Evolutionary conservation across 2,329 filamentous ascomycete species (phyloP), one percentile per base, ranked within the genome.

Genomic region (Diaporthe helianthi): DNA sequence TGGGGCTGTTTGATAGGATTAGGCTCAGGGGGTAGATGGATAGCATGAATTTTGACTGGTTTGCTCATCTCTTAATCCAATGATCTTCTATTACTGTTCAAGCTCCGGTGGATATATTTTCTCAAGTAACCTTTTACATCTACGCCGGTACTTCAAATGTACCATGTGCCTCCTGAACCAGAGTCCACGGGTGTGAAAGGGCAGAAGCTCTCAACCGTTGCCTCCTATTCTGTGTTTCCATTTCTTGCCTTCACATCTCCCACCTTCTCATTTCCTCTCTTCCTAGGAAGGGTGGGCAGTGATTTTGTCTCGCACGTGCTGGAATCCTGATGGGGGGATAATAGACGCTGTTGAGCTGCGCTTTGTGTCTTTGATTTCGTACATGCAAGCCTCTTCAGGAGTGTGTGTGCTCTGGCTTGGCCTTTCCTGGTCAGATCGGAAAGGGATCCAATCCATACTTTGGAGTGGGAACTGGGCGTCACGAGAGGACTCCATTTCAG

Each of bases 1-100:
- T 90, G 74, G 83, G 86, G 71, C 78, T 92, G 46, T 94, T 95
- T 79, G 86, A 90, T 72, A 82, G 85, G 76, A 82, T 92, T 3
- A 71, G 73, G 64, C 72, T 38, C 49, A 69, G 41, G 46, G 61
- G n/a, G n/a, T n/a, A n/a, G n/a, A n/a, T n/a, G n/a, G n/a, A n/a
- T n/a, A n/a, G n/a, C n/a, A n/a, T n/a, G n/a, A n/a, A n/a, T n/a
- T n/a, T n/a, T n/a, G n/a, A n/a, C n/a, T n/a, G n/a, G n/a, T n/a
- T n/a, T n/a, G n/a, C n/a, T n/a, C n/a, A n/a, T n/a, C n/a, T n/a
- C n/a, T n/a, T n/a, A n/a, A n/a, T n/a, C n/a, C n/a, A n/a, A n/a
- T n/a, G n/a, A n/a, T n/a, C n/a, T n/a, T n/a, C n/a, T n/a, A n/a
- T n/a, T n/a, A n/a, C n/a, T n/a, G n/a, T n/a, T n/a, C n/a, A n/a